A percentile compares a stretch with the other conserved stretches of the same genome.
These are phyloP conservation scores for Jimgerdemannia flammicorona DNA, from an alignment of 192 early-diverging fungal genomes.

Conservation along the genomic window DNA sequence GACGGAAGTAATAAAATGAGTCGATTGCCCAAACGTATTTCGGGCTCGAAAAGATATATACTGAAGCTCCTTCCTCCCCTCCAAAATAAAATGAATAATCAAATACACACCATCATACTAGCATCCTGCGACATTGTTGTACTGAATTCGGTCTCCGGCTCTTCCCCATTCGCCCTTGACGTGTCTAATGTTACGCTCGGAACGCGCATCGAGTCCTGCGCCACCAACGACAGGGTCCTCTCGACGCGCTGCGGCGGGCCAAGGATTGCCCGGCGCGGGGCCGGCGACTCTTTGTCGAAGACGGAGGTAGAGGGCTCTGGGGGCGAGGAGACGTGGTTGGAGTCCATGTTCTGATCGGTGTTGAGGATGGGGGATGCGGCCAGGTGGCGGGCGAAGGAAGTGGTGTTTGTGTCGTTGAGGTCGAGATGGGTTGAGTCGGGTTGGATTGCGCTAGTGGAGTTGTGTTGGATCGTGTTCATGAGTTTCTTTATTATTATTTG, in stretches of 20 bases:
- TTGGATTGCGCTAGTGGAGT: too few species aligned
- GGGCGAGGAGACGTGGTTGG: background rate
- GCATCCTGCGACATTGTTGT: background rate
- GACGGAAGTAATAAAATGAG: background rate
- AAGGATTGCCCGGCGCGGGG: background rate
- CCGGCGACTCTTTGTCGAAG: background rate
- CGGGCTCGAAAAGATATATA: too few species aligned
- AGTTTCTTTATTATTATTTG: too few species aligned
- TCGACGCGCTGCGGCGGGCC: background rate
- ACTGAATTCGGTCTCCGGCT: background rate
- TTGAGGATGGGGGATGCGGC: too few species aligned
- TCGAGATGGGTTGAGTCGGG: too few species aligned
- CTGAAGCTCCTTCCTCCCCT: too few species aligned
- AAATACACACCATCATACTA: background rate
- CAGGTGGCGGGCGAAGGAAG: too few species aligned
- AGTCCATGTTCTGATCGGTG: background rate
- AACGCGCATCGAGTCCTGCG: background rate
- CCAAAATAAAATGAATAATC: too few species aligned
- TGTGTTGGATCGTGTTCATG: too few species aligned
- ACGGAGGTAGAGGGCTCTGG: background rate
- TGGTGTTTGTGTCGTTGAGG: too few species aligned
- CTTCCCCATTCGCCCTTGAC: background rate
- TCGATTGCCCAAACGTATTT: background rate
- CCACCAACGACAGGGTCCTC: background rate
- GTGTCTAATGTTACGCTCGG: background rate